Percentiles rank a stretch among this genome's conserved stretches.
Evolutionary conservation across 2,329 filamentous ascomycete species (phyloP).

Genomic region (Monilinia fructigena): DNA sequence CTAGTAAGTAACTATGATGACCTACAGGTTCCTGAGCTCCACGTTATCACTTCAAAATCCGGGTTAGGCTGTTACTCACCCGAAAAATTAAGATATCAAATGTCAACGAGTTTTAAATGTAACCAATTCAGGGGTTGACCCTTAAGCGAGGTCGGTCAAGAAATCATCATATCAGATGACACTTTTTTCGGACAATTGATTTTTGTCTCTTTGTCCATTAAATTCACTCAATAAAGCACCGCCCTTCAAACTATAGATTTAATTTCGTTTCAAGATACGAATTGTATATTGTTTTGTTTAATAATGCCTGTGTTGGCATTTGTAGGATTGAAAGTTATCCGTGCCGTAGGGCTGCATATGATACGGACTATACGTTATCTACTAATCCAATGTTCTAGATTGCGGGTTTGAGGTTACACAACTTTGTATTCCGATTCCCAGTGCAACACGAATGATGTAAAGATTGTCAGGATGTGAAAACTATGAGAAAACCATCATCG

Average conservation of each 20-base stretch:
- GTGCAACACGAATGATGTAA: neutral
- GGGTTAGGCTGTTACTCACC: neutral
- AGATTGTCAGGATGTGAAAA: neutral
- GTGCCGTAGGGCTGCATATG: constrained; percentile 12
- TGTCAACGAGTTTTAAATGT: neutral
- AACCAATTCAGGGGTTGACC: neutral
- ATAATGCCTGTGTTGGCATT: neutral
- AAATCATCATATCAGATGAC: neutral
- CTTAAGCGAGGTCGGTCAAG: neutral
- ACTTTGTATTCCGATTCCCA: neutral
- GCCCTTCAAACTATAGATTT: neutral
- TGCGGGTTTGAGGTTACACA: neutral
- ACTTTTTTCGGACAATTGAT: neutral
- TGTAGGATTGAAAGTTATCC: neutral
- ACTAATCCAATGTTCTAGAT: too few species aligned
- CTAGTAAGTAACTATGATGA: neutral
- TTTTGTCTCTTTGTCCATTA: neutral
- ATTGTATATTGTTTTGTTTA: neutral
- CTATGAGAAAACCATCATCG: neutral
- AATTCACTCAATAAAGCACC: neutral
- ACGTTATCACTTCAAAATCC: neutral
- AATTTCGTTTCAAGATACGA: neutral
- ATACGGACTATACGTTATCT: neutral
- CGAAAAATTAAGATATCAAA: neutral
- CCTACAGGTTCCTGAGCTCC: neutral